Conservation (phyloP, 345 rosid species). For the Ceriops decandra region DNA sequence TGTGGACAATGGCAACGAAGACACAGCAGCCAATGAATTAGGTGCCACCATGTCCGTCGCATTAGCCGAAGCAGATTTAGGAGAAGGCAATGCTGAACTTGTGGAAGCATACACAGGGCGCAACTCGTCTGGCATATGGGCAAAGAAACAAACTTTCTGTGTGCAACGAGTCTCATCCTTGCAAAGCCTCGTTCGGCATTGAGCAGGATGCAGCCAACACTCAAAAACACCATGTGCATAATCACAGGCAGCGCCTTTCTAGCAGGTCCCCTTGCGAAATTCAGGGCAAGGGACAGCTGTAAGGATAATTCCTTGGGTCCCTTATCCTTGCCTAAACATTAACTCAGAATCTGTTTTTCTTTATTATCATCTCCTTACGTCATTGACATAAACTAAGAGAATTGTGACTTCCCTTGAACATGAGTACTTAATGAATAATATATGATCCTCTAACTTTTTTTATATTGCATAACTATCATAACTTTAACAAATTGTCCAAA, state of each 20-base stretch:
- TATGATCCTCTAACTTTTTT: no score
- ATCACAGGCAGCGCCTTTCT: slow-evolving; percentile 86
- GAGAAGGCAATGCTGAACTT: slow-evolving; percentile 92
- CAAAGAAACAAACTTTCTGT: slow-evolving; percentile 95
- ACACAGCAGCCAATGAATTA: slow-evolving; percentile 54
- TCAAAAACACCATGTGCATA: slow-evolving; percentile 96
- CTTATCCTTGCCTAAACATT: slow-evolving; percentile 62
- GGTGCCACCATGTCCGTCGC: slow-evolving; percentile 54
- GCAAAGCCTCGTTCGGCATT: slow-evolving; percentile 88
- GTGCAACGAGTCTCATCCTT: slow-evolving; percentile 88
- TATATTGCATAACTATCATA: no score
- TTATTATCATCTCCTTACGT: no score
- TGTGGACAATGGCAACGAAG: slow-evolving; percentile 50
- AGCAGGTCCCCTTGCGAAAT: slow-evolving; percentile 92
- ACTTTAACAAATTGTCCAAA: no score
- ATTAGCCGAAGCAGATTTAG: slow-evolving; percentile 49
- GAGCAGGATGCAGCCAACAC: slow-evolving; percentile 98
- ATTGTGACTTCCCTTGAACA: no score
- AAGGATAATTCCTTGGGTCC: slow-evolving; percentile 89
- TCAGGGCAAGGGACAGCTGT: slow-evolving; percentile 98
- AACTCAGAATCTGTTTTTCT: no score
- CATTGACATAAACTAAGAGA: no score
- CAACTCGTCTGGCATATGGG: slow-evolving; percentile 78
- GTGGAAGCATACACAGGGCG: slow-evolving; percentile 92
- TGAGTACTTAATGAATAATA: no score